A percentile compares a stretch with the other conserved stretches of the same genome.
Conservation (phyloP, 2,329 filamentous ascomycete genomes). For the Chaetothyriales sp. region DNA sequence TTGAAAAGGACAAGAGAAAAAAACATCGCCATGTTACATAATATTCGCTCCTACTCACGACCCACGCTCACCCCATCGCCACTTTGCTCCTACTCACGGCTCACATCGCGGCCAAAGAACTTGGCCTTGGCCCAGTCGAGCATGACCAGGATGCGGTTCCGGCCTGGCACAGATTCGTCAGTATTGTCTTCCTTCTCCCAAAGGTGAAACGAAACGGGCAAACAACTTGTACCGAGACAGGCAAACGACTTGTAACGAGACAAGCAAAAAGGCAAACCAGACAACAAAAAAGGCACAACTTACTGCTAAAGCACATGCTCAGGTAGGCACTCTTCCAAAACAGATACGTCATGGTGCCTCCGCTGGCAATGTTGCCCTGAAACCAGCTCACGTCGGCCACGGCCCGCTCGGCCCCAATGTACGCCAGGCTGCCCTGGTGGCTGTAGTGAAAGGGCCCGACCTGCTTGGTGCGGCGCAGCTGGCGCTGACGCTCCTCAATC, state of each 20-base stretch:
- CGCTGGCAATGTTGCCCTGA: slow-evolving; percentile 88
- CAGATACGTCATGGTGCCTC: slow-evolving; percentile 86
- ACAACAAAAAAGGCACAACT: slow-evolving; percentile 37
- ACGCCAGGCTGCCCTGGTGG: slow-evolving; percentile 90
- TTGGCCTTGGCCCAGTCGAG: slow-evolving; percentile 97
- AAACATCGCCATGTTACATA: background rate
- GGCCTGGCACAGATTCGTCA: slow-evolving; percentile 40
- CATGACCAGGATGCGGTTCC: slow-evolving; percentile 84
- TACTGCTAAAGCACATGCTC: slow-evolving; percentile 99
- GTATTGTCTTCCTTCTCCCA: too few species aligned
- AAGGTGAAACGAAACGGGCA: too few species aligned
- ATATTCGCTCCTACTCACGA: slow-evolving; percentile 26
- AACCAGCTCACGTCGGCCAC: slow-evolving; percentile 96
- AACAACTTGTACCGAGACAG: too few species aligned
- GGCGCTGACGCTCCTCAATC: slow-evolving; percentile 75
- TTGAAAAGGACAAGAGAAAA: background rate
- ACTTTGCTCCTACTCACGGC: slow-evolving; percentile 27
- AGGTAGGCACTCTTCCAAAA: slow-evolving; percentile 98
- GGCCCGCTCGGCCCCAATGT: slow-evolving; percentile 96
- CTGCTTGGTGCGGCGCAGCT: slow-evolving; percentile 79
- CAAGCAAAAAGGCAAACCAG: slow-evolving; percentile 1
- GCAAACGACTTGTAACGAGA: too few species aligned
- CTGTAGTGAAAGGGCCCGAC: slow-evolving; percentile 97
- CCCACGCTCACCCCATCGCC: slow-evolving; percentile 36
- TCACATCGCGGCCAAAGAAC: slow-evolving; percentile 85